Base-by-base conservation (phyloP, 2,329 filamentous ascomycete species). In the Arachnomyces sp. region DNA sequence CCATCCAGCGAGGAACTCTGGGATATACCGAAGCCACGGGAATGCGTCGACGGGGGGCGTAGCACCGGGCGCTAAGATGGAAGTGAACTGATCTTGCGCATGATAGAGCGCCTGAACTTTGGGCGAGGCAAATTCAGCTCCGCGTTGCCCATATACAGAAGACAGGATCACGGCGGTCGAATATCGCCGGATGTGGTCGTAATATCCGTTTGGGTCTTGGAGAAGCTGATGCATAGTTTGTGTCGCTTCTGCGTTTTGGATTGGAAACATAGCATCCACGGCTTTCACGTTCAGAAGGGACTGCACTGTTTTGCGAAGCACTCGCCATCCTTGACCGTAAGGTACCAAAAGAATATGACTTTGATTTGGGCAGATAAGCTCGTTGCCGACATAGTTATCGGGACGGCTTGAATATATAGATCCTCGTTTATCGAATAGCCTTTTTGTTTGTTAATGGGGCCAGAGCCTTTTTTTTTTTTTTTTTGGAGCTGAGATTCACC, bases 21-120 rank as follows among this genome's bases (percentile, higher is more conserved):
- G 71, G 7, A 73, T 45, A 3, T 48, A 59, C 30, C 69, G 62
- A 7, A 74, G 49, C 17, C 65, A 55, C 0, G 71, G 67, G 38
- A 67, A 70, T 29, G 68, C 57, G 38, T 74, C 71, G 1, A 74
- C 65, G 0, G 71, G 71, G 0, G 71, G 71, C 0, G 68, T 73
- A 9, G 63, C 65, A 1, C 70, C 71, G 0, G 63, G 57, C 47
- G 73, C 71, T 54, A 71, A 61, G 0, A 72, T 56, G 31, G 60
- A 54, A 3, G 63, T 62, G 63, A 62, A 71, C 7, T 61, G 50
- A 33, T 68, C 62, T 65, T 70, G 66, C 4, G 69, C 43, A 6
- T 58, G 46, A 45, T 69, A 68, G 8, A 71, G 53, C 12, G 56
- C 49, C 12, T 46, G 52, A 57, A 67, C 63, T 42, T 69, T 58